These are phyloP conservation scores for Puccinia hordei DNA, from an alignment of 1,284 basidiomycete species.

Conservation along the genomic window DNA sequence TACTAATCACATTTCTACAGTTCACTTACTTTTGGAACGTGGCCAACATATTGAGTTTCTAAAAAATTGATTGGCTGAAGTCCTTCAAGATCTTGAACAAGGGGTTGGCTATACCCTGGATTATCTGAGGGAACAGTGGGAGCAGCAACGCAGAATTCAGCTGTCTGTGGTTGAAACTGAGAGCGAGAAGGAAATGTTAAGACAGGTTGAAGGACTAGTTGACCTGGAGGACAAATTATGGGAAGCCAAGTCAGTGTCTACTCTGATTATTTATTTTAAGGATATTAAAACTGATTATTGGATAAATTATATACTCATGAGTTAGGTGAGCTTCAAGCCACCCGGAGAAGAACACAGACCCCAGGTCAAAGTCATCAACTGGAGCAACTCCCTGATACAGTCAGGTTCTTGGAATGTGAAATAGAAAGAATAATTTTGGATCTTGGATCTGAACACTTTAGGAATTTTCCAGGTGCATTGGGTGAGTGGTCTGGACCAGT, in stretches of 20 bases:
- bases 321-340: neutral
- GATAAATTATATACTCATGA: neutral
- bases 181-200: neutral
- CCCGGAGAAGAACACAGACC: neutral
- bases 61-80: neutral
- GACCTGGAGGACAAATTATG: neutral
- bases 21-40: neutral
- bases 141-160: neutral
- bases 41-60: constrained; percentile 1
- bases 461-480: neutral
- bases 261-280: neutral
- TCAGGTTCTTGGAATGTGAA: neutral
- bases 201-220: constrained; percentile 10
- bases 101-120: neutral
- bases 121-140: neutral
- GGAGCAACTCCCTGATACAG: neutral
- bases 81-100: no score
- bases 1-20: neutral
- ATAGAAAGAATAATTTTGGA: neutral
- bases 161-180: neutral
- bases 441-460: neutral
- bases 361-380: neutral
- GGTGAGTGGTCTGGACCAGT: no score
- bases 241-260: neutral
- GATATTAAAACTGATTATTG: no score